Evolutionary conservation across 2,329 filamentous ascomycete genomes (phyloP).

Genomic region (Aureobasidium mangrovei): DNA sequence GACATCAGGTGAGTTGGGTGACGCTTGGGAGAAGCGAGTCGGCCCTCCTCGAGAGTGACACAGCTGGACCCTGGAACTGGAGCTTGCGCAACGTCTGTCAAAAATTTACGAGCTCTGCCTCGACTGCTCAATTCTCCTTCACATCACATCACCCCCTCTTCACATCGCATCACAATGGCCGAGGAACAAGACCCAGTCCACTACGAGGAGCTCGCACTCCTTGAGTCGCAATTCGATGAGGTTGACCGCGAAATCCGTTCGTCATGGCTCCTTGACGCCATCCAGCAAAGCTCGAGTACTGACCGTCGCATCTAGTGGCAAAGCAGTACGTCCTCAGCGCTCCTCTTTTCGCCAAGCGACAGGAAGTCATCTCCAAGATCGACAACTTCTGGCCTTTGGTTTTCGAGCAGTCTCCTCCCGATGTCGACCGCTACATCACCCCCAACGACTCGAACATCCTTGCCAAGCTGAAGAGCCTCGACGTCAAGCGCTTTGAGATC

Average conservation of each 20-base stretch:
- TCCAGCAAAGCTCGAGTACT: slow-evolving; percentile 6
- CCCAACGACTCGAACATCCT: slow-evolving; percentile 69
- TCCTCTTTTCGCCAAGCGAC: slow-evolving; percentile 69
- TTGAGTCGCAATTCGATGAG: slow-evolving; percentile 79
- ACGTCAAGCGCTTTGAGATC: slow-evolving; percentile 74
- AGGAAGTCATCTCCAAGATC: slow-evolving; percentile 61
- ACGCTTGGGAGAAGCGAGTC: background rate
- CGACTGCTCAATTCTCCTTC: background rate
- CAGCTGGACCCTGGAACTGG: slow-evolving; percentile 7
- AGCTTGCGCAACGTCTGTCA: background rate
- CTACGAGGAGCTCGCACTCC: slow-evolving; percentile 68
- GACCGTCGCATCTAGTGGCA: slow-evolving; percentile 48
- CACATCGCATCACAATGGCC: slow-evolving; percentile 2
- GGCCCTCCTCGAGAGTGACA: background rate
- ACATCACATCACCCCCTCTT: background rate
- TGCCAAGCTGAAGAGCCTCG: slow-evolving; percentile 58
- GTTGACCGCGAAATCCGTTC: slow-evolving; percentile 74
- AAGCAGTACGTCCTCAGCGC: slow-evolving; percentile 59
- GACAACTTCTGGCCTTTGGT: slow-evolving; percentile 93
- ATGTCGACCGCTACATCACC: slow-evolving; percentile 82
- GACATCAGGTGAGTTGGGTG: slow-evolving; percentile 12
- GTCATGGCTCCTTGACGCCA: slow-evolving; percentile 28
- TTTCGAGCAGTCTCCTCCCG: slow-evolving; percentile 73
- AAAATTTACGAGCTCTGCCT: background rate
- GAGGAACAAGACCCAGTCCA: slow-evolving; percentile 33